Base-by-base conservation (phyloP, 139 green algal species). In the Closterium sp. region DNA sequence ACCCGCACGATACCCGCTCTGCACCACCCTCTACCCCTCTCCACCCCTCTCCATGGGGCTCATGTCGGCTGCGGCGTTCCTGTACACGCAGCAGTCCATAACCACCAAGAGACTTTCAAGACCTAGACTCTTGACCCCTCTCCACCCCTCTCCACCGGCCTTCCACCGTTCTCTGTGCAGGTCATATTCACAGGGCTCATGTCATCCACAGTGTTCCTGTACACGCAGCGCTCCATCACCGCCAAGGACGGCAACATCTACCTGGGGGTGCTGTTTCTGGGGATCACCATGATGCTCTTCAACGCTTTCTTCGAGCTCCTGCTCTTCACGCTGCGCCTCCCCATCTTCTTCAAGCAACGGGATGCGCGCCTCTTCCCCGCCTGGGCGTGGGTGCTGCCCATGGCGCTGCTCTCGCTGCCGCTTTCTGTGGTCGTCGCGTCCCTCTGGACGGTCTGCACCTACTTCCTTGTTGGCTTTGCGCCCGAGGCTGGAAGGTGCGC, bases 271-370 rank as follows among this genome's bases (percentile, higher is more conserved):
- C 31, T 93, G 25, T 96, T 96, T 89, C 96, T 96, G 89, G 90
- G 90, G 12, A 5, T 95, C 32, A 90, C 93, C 89, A 87, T 90
- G 55, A 88, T 93, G 84, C 88, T 94, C 85, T 94, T 94, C 93
- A 94, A 94, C 35, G 93, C 3, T 0, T 91, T 91, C 55, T 31
- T 35, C 1, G 88, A 86, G 38, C 87, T 91, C 31, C 0, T 35
- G 28, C n/a, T 91, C 19, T 32, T 34, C 7, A 33, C 28, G 25
- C 19, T 32, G 10, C 86, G 86, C 88, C 88, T 91, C 19, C 88
- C 32, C 25, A 69, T 98, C 23, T 98, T 96, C 92, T 98, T 95
- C 95, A 97, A 97, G 94, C 96, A 98, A 87, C 93, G 96, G 6
- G 92, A 97, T 91, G 93, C 94, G 85, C 38, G 93, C 85, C 97